Evolutionary conservation across 169 alveolate genomes (phyloP).

Genomic region (Eimeria falciformis): DNA sequence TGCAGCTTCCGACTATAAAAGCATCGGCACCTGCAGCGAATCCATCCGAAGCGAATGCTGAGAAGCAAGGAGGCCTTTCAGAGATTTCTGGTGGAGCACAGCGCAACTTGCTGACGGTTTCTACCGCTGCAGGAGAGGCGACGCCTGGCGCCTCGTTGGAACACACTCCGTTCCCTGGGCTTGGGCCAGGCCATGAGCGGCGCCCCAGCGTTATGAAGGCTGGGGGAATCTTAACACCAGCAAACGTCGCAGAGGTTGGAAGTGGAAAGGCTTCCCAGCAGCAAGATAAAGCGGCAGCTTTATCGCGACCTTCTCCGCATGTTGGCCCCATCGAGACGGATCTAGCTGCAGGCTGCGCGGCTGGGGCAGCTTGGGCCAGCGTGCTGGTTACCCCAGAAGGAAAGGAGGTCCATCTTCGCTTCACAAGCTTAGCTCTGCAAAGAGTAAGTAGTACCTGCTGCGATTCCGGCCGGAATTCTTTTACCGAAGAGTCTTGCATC

Average conservation of each 20-base stretch:
- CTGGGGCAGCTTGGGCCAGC: conserved; percentile 54
- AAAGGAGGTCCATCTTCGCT: conserved; percentile 70
- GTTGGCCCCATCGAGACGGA: conserved; percentile 6
- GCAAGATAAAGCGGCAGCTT: conserved; percentile 8
- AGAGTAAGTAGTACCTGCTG: conserved; percentile 18
- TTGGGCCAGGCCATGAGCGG: conserved; percentile 78
- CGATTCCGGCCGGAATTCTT: too few relatives aligned
- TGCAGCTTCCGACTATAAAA: neutral
- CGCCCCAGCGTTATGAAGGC: conserved; percentile 78
- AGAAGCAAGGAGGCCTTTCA: neutral
- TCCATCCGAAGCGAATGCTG: neutral
- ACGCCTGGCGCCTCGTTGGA: conserved; percentile 52
- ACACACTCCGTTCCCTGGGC: conserved; percentile 75
- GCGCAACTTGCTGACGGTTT: neutral
- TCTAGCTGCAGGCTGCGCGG: conserved; percentile 41
- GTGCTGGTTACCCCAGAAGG: conserved; percentile 74
- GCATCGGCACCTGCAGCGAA: conserved; percentile 24
- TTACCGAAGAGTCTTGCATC: too few relatives aligned
- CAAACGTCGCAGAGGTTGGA: conserved; percentile 64
- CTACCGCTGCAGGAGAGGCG: neutral
- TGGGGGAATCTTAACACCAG: conserved; percentile 76
- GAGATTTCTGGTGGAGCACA: conserved; percentile 39
- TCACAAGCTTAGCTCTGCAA: conserved; percentile 76
- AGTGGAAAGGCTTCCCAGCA: conserved; percentile 23
- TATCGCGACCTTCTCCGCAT: neutral